Evolutionary conservation across 2,329 filamentous ascomycete genomes (phyloP), one percentile per base, ranked within the genome.

Genomic region (Penicillium paneum): DNA sequence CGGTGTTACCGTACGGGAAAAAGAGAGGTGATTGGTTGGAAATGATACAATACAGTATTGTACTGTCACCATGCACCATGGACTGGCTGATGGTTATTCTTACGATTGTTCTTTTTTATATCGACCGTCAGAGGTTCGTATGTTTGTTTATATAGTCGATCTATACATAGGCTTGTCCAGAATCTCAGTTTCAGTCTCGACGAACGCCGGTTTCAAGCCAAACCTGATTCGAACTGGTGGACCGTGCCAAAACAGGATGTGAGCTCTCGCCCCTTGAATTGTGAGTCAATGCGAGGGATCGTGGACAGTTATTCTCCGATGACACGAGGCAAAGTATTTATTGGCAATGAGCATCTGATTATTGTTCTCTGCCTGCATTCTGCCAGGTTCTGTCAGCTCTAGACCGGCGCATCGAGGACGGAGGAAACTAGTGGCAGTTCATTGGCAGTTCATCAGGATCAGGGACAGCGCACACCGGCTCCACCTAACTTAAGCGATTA

Each of bases 221-320:
- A 40, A 24, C 48, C 32, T 6, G 17, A 35, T 45, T 35, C 19
- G 49, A 58, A 62, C 57, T 17, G 49, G 50, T 63, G 61, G 57
- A 59, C 57, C 61, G 60, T 62, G 61, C 59, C n/a, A 38, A 26
- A 19, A 21, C 15, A 38, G 24, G 15, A 45, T 55, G n/a, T 60
- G 60, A 63, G 47, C 44, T 43, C 53, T 59, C 61, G 52, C 24
- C 28, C 60, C 58, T 51, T 38, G 41, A 31, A 36, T 26, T 29
- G 7, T n/a, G 41, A 46, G 39, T 63, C 61, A 57, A 63, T 52
- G 61, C 51, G 57, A 63, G 60, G 60, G 54, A 54, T 63, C 60
- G 56, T 64, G 62, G 51, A 35, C 8, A 19, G 17, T 35, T 62
- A 63, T 52, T 60, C 57, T 64, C 62, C 62, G 62, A 35, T 50